A percentile compares a stretch with the other conserved stretches of the same genome.
Evolutionary conservation across 1,139 yeast species (phyloP).

Genomic region (Pichia inconspicua): DNA sequence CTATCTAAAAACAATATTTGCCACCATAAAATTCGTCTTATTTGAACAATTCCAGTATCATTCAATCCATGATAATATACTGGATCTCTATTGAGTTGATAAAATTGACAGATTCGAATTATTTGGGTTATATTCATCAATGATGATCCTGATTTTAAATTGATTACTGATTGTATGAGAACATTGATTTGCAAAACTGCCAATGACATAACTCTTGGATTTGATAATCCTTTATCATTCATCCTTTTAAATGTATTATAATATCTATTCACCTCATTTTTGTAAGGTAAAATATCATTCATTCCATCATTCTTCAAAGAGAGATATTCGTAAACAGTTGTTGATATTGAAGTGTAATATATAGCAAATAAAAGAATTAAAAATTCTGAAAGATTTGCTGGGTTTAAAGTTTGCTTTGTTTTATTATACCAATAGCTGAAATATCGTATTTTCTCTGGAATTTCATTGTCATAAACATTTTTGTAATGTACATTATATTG

Average conservation of each 20-base stretch:
- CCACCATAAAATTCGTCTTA: constrained; percentile 58
- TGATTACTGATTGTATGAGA: constrained; percentile 19
- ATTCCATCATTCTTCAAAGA: constrained; percentile 9
- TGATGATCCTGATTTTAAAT: constrained; percentile 21
- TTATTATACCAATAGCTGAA: constrained; percentile 20
- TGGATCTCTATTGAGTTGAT: constrained; percentile 51
- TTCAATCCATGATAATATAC: constrained; percentile 40
- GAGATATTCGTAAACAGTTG: constrained; percentile 15
- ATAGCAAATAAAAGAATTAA: constrained; percentile 17
- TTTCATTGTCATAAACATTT: constrained; percentile 1
- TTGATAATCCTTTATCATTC: constrained; percentile 16
- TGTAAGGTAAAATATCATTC: constrained; percentile 11
- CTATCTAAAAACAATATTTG: constrained; percentile 55
- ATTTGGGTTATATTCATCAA: constrained; percentile 19
- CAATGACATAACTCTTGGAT: constrained; percentile 21
- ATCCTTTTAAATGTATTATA: constrained; percentile 14
- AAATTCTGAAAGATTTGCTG: constrained; percentile 18
- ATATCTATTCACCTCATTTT: constrained; percentile 19
- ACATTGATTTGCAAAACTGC: constrained; percentile 20
- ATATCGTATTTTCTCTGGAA: constrained; percentile 13
- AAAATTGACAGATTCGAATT: constrained; percentile 22
- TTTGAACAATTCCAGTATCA: constrained; percentile 41
- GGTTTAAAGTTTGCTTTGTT: constrained; percentile 13
- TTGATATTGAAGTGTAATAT: constrained; percentile 17
- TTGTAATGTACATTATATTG: constrained; percentile 13